Base-by-base conservation (phyloP, 108 stramenopile species). In the Cyclotella cryptica region DNA sequence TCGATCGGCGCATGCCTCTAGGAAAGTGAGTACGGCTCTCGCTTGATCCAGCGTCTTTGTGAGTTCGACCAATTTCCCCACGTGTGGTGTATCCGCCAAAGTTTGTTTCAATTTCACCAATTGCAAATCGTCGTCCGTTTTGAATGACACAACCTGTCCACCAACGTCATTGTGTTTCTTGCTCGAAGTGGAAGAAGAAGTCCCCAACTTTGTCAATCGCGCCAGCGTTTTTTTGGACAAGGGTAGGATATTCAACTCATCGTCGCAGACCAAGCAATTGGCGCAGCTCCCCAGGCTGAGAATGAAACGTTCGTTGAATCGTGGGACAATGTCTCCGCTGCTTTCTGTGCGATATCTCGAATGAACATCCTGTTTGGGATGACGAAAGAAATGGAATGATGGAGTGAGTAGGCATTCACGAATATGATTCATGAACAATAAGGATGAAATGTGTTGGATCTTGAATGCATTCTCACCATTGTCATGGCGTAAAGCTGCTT, bases 301-400 rank as follows among this genome's bases (percentile, higher is more conserved):
- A 72, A 99, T 96, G 73, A 99, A 99, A 42, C 99, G 95, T 86
- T 99, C 99, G 84, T 99, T 99, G 88, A 99, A 99, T 15, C 99
- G 76, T 28, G 98, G 97, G 15, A 97, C 92, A 13, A 97, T 74
- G 74, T 96, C 95, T 0, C 83, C 95, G 17, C 90, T 70, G 24
- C 92, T 85, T 46, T 96, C 96, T 47, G 98, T 99, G 21, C 98
- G 91, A 72, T 98, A 99, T 11, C 99, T 80, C 14, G 94, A 77
- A 82, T 99, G 99, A 26, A 98, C 98, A 84, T 99, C n/a, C n/a
- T n/a, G n/a, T n/a, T n/a, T n/a, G n/a, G n/a, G n/a, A n/a, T n/a
- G n/a, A n/a, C n/a, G n/a, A n/a, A n/a, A n/a, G n/a, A n/a, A n/a
- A n/a, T n/a, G n/a, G n/a, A n/a, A n/a, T n/a, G n/a, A n/a, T n/a